These are phyloP conservation scores for Paramecium sonneborni DNA, from an alignment of 73 alveolate species.

Conservation along the genomic window DNA sequence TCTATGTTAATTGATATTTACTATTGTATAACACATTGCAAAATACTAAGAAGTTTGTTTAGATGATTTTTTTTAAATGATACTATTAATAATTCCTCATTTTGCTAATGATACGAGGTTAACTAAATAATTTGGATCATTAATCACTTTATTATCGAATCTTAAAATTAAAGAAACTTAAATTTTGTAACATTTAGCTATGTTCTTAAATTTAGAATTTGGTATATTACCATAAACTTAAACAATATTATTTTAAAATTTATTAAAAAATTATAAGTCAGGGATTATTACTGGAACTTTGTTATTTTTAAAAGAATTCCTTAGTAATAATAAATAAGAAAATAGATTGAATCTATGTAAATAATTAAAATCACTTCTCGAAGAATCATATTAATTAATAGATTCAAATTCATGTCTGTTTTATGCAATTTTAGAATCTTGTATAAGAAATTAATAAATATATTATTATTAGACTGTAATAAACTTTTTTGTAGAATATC, in stretches of 20 bases:
- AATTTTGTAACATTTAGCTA: background rate
- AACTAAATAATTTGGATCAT: background rate
- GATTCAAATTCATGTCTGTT: background rate
- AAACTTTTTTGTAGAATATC: background rate
- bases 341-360: background rate
- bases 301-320: background rate
- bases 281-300: background rate
- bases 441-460: background rate
- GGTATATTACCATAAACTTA: conserved; percentile 2
- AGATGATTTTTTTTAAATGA: background rate
- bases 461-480: background rate
- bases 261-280: background rate
- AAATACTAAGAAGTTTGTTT: background rate
- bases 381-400: background rate
- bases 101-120: background rate
- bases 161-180: background rate
- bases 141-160: background rate
- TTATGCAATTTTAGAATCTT: background rate
- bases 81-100: background rate
- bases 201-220: conserved; percentile 2
- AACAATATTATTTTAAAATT: background rate
- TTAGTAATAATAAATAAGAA: background rate
- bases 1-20: background rate
- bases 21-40: background rate
- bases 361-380: conserved; percentile 12